These are phyloP conservation scores for Globisporangium solare DNA, from an alignment of 352 stramenopile species.

Conservation along the genomic window DNA sequence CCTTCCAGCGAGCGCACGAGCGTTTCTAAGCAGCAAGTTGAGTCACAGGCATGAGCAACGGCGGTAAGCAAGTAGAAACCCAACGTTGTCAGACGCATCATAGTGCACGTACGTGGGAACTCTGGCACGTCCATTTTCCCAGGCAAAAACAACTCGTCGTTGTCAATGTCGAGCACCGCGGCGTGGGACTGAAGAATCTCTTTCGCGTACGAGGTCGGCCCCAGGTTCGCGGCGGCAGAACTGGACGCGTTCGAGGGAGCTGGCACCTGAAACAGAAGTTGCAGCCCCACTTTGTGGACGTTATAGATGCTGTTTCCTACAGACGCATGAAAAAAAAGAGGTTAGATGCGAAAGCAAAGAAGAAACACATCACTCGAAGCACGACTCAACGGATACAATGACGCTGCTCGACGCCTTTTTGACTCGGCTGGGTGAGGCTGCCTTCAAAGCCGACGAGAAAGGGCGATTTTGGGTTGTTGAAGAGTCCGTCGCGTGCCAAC, in stretches of 20 bases:
- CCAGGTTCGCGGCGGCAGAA: constrained; percentile 2
- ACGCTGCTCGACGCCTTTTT: constrained; percentile 35
- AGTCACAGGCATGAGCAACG: neutral
- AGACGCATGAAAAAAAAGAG: neutral
- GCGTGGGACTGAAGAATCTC: constrained; percentile 44
- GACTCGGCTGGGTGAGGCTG: constrained; percentile 39
- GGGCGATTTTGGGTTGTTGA: constrained; percentile 22
- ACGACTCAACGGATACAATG: constrained; percentile 47
- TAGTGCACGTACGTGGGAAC: constrained; percentile 52
- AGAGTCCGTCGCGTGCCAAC: constrained; percentile 31
- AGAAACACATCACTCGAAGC: neutral
- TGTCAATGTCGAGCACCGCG: constrained; percentile 62
- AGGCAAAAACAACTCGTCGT: constrained; percentile 64
- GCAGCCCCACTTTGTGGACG: constrained; percentile 43
- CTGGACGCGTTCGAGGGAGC: neutral
- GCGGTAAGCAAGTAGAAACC: neutral
- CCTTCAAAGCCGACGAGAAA: constrained; percentile 58
- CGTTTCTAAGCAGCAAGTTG: constrained; percentile 28
- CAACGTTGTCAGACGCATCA: neutral
- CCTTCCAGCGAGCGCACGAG: constrained; percentile 51
- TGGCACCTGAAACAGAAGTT: constrained; percentile 28
- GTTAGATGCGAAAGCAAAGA: neutral
- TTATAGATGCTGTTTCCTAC: constrained; percentile 72
- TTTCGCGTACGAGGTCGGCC: constrained; percentile 24
- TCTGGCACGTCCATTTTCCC: constrained; percentile 61